Evolutionary conservation across 179 eudicot genomes (phyloP).

Genomic region (Drosera spatulata): DNA sequence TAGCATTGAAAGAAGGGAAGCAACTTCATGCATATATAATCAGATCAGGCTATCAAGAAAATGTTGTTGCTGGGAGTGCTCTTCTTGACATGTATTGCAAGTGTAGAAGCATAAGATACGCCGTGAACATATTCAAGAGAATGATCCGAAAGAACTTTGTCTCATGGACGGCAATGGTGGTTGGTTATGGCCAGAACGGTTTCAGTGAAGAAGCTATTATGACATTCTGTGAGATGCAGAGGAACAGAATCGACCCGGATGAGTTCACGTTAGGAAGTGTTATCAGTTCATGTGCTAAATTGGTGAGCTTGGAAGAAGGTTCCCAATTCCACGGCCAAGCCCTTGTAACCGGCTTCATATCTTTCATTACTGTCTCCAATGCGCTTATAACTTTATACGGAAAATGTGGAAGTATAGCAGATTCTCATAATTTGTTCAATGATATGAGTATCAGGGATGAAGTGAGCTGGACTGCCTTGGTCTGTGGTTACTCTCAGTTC

Average conservation of each 20-base stretch:
- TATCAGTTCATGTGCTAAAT: constrained; percentile 81
- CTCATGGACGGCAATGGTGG: constrained; percentile 92
- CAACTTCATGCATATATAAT: constrained; percentile 68
- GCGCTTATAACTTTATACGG: constrained; percentile 88
- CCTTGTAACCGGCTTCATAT: constrained; percentile 53
- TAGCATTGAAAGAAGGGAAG: constrained; percentile 59
- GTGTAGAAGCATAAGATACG: constrained; percentile 51
- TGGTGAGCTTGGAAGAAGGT: constrained; percentile 82
- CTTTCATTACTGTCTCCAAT: constrained; percentile 65
- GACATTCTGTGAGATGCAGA: constrained; percentile 54
- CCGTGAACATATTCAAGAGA: constrained; percentile 49
- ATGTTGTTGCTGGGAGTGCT: constrained; percentile 82
- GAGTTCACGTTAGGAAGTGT: constrained; percentile 80
- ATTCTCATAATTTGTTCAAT: constrained; percentile 56
- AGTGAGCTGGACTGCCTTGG: constrained; percentile 81
- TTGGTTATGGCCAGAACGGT: constrained; percentile 90
- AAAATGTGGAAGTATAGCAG: constrained; percentile 80
- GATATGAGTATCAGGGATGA: constrained; percentile 65
- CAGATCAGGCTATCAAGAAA: constrained; percentile 36
- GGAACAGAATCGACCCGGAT: constrained; percentile 52
- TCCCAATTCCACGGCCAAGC: constrained; percentile 81
- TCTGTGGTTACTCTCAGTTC: constrained; percentile 75
- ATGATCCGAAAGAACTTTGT: constrained; percentile 66
- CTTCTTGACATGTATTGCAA: constrained; percentile 92
- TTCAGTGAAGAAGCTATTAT: constrained; percentile 69